Evolutionary conservation across 2,329 filamentous ascomycete species (phyloP).

Genomic region (Xylaria sp.): DNA sequence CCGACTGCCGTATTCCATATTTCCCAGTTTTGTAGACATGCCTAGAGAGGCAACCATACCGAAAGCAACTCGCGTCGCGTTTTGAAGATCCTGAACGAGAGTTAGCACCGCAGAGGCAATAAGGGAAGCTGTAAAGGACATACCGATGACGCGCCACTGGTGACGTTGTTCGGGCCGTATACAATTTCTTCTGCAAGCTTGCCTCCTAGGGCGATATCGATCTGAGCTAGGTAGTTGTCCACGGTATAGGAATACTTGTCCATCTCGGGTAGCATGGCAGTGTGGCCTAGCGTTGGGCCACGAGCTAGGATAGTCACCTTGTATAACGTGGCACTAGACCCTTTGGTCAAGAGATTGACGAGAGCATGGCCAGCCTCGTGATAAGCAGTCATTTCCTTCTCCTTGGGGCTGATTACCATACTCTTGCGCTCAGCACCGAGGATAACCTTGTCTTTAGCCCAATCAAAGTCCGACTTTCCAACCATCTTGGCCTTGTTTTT

Average conservation of each 20-base stretch:
- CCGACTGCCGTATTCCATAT: constrained; percentile 85
- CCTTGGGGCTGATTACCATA: constrained; percentile 89
- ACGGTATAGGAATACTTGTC: constrained; percentile 92
- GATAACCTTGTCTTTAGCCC: constrained; percentile 97
- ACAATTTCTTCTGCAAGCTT: constrained; percentile 92
- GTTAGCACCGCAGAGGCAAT: constrained; percentile 43
- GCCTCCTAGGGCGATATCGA: constrained; percentile 84
- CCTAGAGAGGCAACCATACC: constrained; percentile 88
- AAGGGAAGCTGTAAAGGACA: constrained; percentile 47
- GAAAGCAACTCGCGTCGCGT: constrained; percentile 84
- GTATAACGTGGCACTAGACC: constrained; percentile 81
- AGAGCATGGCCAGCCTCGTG: constrained; percentile 96
- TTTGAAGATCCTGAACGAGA: constrained; percentile 76
- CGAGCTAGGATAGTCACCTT: constrained; percentile 97
- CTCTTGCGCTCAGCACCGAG: constrained; percentile 95
- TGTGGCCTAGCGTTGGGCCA: constrained; percentile 86
- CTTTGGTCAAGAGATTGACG: constrained; percentile 81
- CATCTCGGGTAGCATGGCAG: constrained; percentile 87
- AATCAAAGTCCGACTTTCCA: constrained; percentile 84
- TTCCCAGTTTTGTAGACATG: constrained; percentile 88
- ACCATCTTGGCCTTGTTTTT: constrained; percentile 82
- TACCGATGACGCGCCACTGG: constrained; percentile 84
- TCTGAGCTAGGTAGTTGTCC: constrained; percentile 80
- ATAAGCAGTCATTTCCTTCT: constrained; percentile 95
- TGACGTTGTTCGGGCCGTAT: constrained; percentile 90